Evolutionary conservation across 768 basidiomycete genomes (phyloP).

Genomic region (Auricularia heimuer): DNA sequence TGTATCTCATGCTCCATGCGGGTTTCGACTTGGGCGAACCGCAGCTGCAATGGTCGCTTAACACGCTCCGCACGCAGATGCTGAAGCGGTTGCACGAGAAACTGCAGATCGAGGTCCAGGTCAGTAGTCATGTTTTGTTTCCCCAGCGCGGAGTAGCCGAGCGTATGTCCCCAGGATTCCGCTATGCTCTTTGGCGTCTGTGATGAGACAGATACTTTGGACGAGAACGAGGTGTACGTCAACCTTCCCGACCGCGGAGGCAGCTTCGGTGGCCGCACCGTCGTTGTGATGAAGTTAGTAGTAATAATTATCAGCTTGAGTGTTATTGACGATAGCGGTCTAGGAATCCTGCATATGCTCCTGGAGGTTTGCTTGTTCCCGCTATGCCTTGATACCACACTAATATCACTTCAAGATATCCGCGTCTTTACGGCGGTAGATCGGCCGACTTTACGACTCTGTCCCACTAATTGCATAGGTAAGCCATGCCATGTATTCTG

Average conservation of each 20-base stretch:
- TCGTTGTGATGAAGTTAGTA: slow-evolving; percentile 6
- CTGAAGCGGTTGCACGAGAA: slow-evolving; percentile 13
- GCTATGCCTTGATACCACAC: not conserved
- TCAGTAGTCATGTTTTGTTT: not conserved
- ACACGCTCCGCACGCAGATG: slow-evolving; percentile 9
- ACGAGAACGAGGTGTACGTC: slow-evolving; percentile 17
- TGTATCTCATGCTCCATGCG: slow-evolving; percentile 14
- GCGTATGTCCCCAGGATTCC: slow-evolving; percentile 9
- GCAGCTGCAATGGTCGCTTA: slow-evolving; percentile 11
- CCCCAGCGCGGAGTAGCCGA: not conserved
- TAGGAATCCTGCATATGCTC: slow-evolving; percentile 15
- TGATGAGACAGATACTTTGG: slow-evolving; percentile 13
- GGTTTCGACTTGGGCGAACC: slow-evolving; percentile 17
- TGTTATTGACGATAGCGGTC: not conserved
- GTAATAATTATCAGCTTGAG: not conserved
- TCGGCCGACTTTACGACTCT: slow-evolving; percentile 6
- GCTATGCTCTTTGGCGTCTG: slow-evolving; percentile 14
- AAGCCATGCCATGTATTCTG: not conserved
- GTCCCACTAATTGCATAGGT: slow-evolving; percentile 17
- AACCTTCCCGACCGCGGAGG: slow-evolving; percentile 12
- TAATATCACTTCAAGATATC: slow-evolving; percentile 5
- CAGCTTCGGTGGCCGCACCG: slow-evolving; percentile 10
- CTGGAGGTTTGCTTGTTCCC: slow-evolving; percentile 9
- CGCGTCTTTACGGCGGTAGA: slow-evolving; percentile 16
- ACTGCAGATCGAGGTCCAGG: slow-evolving; percentile 14